Evolutionary conservation across 139 green algal species (phyloP).

Genomic region (Tetradesmus obliquus): DNA sequence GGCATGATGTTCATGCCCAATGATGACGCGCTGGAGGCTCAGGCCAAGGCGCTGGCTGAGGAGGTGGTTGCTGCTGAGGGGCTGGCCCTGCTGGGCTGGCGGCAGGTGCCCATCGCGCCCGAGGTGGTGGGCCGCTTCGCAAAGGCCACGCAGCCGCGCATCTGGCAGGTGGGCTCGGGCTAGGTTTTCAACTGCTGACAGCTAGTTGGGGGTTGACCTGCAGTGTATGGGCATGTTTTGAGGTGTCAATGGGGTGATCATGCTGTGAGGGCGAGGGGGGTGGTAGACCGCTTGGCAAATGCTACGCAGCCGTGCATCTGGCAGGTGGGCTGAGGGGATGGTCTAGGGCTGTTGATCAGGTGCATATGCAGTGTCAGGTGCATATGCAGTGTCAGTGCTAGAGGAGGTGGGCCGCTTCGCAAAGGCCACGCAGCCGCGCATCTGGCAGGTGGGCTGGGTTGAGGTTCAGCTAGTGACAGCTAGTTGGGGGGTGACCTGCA

Average conservation of each 20-base stretch:
- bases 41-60: conserved; percentile 83
- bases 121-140: conserved; percentile 91
- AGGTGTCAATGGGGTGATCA: not conserved
- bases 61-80: conserved; percentile 77
- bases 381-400: not conserved
- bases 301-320: conserved; percentile 91
- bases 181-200: not conserved
- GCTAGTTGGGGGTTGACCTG: not conserved
- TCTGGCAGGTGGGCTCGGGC: conserved; percentile 87
- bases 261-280: not conserved
- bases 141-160: conserved; percentile 88
- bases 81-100: conserved; percentile 92
- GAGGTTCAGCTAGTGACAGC: not conserved
- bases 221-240: too few relatives aligned
- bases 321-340: conserved; percentile 72
- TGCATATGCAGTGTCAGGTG: not conserved
- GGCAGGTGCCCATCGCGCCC: conserved; percentile 92
- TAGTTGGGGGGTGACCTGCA: not conserved
- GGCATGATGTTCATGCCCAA: conserved; percentile 99
- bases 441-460: not conserved
- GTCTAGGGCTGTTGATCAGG: not conserved
- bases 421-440: not conserved
- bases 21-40: conserved; percentile 79
- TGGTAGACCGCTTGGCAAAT: conserved; percentile 89
- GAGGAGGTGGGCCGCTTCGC: not conserved